Percentiles rank a stretch among this genome's conserved stretches.
Conservation (phyloP, 2,329 filamentous ascomycete genomes). For the Dothistroma septosporum region DNA sequence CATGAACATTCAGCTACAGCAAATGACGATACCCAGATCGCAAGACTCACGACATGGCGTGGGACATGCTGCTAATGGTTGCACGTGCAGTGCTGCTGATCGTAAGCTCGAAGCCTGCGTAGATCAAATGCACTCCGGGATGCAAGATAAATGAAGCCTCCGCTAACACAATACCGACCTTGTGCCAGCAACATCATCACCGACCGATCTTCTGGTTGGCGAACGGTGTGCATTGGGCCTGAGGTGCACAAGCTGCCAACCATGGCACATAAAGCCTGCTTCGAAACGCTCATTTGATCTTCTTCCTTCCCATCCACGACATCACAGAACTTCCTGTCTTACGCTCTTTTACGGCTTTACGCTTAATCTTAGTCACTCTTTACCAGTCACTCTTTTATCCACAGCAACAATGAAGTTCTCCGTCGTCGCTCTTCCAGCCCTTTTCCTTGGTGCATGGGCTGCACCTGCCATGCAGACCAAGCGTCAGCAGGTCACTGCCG, state of each 20-base stretch:
- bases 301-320: constrained; percentile 4
- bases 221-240: not conserved
- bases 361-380: constrained; percentile 12
- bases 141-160: constrained; percentile 1
- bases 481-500: constrained; percentile 14
- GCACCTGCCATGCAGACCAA: constrained; percentile 13
- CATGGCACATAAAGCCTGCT: constrained; percentile 7
- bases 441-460: constrained; percentile 15
- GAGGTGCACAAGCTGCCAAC: constrained; percentile 20
- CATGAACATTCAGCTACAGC: not conserved
- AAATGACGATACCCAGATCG: not conserved
- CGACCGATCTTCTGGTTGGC: not conserved
- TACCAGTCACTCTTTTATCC: constrained; percentile 20
- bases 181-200: not conserved
- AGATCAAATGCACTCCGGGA: not conserved
- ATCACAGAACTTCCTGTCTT: constrained; percentile 3
- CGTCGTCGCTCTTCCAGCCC: constrained; percentile 18
- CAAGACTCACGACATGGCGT: not conserved
- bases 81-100: not conserved
- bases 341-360: constrained; percentile 11
- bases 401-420: constrained; percentile 22
- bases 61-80: not conserved
- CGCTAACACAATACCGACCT: not conserved
- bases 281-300: not conserved
- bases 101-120: not conserved